A percentile compares a stretch with the other conserved stretches of the same genome.
phyloP scores from a whole-genome alignment of 202 grass and related monocot genomes.

The Carex arenaria region DNA sequence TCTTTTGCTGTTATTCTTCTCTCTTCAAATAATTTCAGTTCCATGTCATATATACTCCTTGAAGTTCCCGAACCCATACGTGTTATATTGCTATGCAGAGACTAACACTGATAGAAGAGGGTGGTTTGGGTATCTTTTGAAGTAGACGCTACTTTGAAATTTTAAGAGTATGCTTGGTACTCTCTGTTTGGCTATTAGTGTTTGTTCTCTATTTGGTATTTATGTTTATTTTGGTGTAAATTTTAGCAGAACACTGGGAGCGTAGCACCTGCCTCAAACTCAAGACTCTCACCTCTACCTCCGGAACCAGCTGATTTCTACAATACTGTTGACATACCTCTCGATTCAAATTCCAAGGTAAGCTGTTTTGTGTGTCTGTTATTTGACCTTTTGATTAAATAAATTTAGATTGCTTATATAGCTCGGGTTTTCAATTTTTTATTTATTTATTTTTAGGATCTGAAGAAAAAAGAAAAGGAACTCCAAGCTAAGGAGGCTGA shows the following conservation, averaged over 20 bases:
- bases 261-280: constrained; percentile 59
- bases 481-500: constrained; percentile 85
- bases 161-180: not conserved
- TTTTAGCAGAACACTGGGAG: constrained; percentile 56
- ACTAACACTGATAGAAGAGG: not conserved
- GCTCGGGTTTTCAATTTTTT: not conserved
- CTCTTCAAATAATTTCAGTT: not conserved
- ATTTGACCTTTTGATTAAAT: not conserved
- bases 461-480: constrained; percentile 92
- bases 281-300: constrained; percentile 76
- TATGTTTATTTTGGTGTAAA: constrained; percentile 2
- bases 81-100: not conserved
- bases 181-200: not conserved
- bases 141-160: not conserved
- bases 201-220: constrained; percentile 20
- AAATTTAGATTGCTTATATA: not conserved
- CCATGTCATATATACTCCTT: not conserved
- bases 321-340: constrained; percentile 80
- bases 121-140: not conserved
- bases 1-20: not conserved
- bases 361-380: not conserved
- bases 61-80: not conserved
- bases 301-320: constrained; percentile 91
- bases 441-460: constrained; percentile 42
- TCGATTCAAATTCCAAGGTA: constrained; percentile 43